Percentiles rank a stretch among this genome's conserved stretches.
Conservation (phyloP, 352 stramenopile genomes). For the Ochromonadaceae sp. region DNA sequence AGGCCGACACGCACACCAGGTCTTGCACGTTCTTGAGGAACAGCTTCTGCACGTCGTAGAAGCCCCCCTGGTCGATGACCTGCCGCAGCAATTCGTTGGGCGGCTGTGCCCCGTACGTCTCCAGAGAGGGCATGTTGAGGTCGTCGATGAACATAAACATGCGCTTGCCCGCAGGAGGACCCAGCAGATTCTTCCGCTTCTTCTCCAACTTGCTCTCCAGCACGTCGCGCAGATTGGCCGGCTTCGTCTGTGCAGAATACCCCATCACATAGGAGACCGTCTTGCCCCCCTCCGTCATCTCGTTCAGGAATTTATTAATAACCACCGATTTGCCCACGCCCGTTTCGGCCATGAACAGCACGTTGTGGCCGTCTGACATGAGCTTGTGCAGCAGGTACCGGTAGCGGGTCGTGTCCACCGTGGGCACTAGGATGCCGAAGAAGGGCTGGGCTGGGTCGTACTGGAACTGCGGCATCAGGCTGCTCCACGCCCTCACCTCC, state of each 20-base stretch:
- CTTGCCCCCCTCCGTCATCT: slow-evolving; percentile 57
- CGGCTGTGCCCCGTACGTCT: slow-evolving; percentile 75
- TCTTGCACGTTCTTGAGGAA: slow-evolving; percentile 72
- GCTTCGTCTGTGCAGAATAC: slow-evolving; percentile 68
- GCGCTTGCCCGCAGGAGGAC: slow-evolving; percentile 60
- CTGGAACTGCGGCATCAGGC: slow-evolving; percentile 55
- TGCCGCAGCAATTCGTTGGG: slow-evolving; percentile 73
- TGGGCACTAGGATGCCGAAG: slow-evolving; percentile 77
- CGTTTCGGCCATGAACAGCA: slow-evolving; percentile 70
- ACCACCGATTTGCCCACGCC: slow-evolving; percentile 81
- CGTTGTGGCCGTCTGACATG: slow-evolving; percentile 53
- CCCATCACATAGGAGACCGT: slow-evolving; percentile 63
- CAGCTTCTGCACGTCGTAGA: slow-evolving; percentile 76
- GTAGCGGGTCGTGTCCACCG: slow-evolving; percentile 69
- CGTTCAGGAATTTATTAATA: slow-evolving; percentile 65
- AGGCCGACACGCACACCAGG: slow-evolving; percentile 56
- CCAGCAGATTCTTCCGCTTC: slow-evolving; percentile 66
- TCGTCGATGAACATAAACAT: slow-evolving; percentile 82
- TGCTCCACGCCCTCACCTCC: slow-evolving; percentile 47
- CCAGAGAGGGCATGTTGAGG: slow-evolving; percentile 74
- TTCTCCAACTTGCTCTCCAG: slow-evolving; percentile 80
- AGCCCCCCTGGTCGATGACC: slow-evolving; percentile 66
- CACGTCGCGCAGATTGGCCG: slow-evolving; percentile 54
- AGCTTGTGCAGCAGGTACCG: slow-evolving; percentile 56
- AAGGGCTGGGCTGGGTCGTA: slow-evolving; percentile 58